A percentile compares a stretch with the other conserved stretches of the same genome.
These are phyloP conservation scores for Phialocephala subalpina DNA, from an alignment of 2,329 filamentous ascomycete genomes.

Conservation along the genomic window DNA sequence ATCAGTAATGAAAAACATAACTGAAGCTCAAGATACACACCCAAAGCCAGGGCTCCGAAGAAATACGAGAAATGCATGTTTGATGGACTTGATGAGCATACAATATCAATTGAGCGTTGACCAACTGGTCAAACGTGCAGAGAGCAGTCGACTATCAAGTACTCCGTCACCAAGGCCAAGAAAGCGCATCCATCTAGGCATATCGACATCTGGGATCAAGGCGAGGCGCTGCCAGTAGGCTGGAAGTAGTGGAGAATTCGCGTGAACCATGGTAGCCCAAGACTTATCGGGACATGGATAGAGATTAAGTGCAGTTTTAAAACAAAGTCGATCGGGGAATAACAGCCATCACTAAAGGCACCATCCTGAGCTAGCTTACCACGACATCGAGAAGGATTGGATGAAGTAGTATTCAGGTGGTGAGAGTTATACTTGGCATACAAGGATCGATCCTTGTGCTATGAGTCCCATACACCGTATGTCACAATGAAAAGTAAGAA, in stretches of 20 bases:
- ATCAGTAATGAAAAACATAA: not conserved
- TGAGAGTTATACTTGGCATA: slow-evolving; percentile 7
- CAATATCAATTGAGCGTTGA: not conserved
- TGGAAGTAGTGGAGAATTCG: not conserved
- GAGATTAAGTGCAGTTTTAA: slow-evolving; percentile 4
- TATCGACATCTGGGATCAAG: not conserved
- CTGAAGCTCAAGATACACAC: slow-evolving; percentile 18
- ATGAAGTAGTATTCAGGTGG: not conserved
- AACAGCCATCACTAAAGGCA: slow-evolving; percentile 3
- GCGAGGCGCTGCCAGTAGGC: not conserved
- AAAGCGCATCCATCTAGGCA: not conserved
- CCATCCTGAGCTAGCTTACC: not conserved
- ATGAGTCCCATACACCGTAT: not conserved
- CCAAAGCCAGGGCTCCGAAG: slow-evolving; percentile 29
- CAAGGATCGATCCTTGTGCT: not conserved
- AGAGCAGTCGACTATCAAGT: not conserved
- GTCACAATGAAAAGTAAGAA: not conserved
- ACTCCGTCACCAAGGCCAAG: not conserved
- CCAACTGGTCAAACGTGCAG: not conserved
- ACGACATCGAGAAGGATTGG: slow-evolving; percentile 1
- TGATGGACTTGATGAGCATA: not conserved
- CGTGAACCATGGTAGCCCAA: slow-evolving; percentile 3
- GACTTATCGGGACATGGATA: not conserved
- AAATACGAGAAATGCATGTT: slow-evolving; percentile 15
- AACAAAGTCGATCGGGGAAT: slow-evolving; percentile 3